Percentiles rank a stretch among this genome's conserved stretches.
phyloP scores from a whole-genome alignment of 192 early-diverging fungal species.

The Fimicolochytrium jonesii region DNA sequence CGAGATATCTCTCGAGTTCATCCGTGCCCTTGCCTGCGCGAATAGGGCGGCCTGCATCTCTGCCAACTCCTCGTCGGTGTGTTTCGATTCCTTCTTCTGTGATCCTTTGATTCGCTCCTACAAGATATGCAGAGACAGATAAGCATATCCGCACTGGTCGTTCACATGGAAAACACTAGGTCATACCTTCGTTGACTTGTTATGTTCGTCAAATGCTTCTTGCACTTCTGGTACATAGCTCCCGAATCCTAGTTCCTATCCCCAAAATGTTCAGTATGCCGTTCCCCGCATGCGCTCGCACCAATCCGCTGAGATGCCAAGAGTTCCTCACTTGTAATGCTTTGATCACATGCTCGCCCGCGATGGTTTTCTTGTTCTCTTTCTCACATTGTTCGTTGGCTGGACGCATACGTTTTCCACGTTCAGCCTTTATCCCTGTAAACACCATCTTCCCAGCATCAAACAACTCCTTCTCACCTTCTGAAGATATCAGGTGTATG shows the following conservation, averaged over 20 bases:
- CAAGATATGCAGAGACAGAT: no score
- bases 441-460: not conserved
- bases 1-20: slow-evolving; percentile 27
- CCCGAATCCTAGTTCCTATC: slow-evolving; percentile 82
- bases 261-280: no score
- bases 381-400: slow-evolving; percentile 97
- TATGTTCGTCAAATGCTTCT: slow-evolving; percentile 85
- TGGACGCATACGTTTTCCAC: no score
- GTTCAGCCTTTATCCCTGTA: no score
- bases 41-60: slow-evolving; percentile 83
- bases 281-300: no score
- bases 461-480: slow-evolving; percentile 34
- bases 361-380: slow-evolving; percentile 93
- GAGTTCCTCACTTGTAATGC: slow-evolving; percentile 71
- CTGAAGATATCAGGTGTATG: slow-evolving; percentile 89
- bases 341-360: slow-evolving; percentile 89
- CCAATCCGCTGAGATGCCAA: no score
- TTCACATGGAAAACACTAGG: not conserved
- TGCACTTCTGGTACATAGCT: slow-evolving; percentile 84
- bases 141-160: no score
- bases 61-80: slow-evolving; percentile 81
- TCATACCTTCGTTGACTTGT: slow-evolving; percentile 79
- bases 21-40: slow-evolving; percentile 68
- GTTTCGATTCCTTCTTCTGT: slow-evolving; percentile 72
- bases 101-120: slow-evolving; percentile 82